Percentiles rank a stretch among this genome's conserved stretches.
Conservation (phyloP, 1,284 basidiomycete species). For the Cutaneotrichosporon sp. region DNA sequence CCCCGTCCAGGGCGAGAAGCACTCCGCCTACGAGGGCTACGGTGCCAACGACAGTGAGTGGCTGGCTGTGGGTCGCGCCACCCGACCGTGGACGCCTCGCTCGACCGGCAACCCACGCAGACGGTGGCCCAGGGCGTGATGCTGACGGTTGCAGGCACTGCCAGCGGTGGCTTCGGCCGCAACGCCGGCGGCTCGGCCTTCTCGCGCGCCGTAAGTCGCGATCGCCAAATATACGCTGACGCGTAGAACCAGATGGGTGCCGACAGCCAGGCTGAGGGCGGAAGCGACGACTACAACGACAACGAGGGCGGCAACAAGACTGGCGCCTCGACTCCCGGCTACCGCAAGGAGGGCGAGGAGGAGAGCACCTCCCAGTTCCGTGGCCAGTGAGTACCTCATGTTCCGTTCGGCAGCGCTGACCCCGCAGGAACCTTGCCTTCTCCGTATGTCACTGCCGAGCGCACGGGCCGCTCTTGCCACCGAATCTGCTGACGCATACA, state of each 20-base stretch:
- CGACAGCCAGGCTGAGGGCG: slow-evolving; percentile 10
- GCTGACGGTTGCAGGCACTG: slow-evolving; percentile 24
- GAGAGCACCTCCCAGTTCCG: slow-evolving; percentile 13
- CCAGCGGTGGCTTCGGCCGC: slow-evolving; percentile 37
- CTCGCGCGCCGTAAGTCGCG: slow-evolving; percentile 30
- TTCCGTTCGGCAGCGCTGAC: background rate
- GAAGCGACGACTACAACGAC: slow-evolving; percentile 11
- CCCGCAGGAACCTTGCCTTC: slow-evolving; percentile 14
- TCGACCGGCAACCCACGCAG: background rate
- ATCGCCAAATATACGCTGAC: too few species aligned
- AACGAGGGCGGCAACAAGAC: slow-evolving; percentile 30
- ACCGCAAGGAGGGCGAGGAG: slow-evolving; percentile 32
- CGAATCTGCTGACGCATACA: background rate
- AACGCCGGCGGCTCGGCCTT: slow-evolving; percentile 35
- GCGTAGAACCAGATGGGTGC: slow-evolving; percentile 26
- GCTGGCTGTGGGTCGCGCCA: background rate
- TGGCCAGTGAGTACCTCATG: slow-evolving; percentile 10
- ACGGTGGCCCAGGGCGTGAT: background rate
- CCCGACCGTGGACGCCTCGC: too few species aligned
- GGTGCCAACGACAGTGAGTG: slow-evolving; percentile 28
- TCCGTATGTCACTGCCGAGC: slow-evolving; percentile 5
- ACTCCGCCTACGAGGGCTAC: slow-evolving; percentile 28
- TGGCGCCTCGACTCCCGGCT: slow-evolving; percentile 35
- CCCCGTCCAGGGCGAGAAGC: slow-evolving; percentile 1
- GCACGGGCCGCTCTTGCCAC: too few species aligned